Conservation (phyloP, 257 asterid species). For the Lantana camara region DNA sequence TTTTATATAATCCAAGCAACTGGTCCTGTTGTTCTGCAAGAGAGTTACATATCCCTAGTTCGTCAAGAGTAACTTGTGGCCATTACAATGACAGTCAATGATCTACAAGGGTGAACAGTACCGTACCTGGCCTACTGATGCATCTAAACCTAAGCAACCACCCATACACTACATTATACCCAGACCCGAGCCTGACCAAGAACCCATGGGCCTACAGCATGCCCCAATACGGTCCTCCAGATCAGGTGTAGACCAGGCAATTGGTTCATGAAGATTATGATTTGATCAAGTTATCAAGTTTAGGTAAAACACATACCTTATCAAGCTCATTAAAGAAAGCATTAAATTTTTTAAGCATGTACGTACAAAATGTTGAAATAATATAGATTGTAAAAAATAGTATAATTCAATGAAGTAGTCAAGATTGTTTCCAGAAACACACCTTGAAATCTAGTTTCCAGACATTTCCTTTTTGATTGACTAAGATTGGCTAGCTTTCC, state of each 20-base stretch:
- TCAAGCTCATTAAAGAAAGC: neutral
- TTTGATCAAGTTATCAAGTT: too few species aligned
- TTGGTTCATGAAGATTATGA: too few species aligned
- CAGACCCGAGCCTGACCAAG: too few species aligned
- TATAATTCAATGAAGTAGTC: neutral
- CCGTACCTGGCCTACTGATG: slow-evolving; percentile 15
- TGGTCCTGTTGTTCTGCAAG: slow-evolving; percentile 72
- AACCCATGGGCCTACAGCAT: too few species aligned
- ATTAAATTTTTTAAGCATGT: neutral
- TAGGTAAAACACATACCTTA: too few species aligned
- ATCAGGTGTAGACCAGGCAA: too few species aligned
- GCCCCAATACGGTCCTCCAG: too few species aligned
- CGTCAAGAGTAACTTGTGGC: slow-evolving; percentile 24
- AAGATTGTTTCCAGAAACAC: slow-evolving; percentile 32
- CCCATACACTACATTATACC: too few species aligned
- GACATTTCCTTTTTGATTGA: slow-evolving; percentile 57
- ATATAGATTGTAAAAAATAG: too few species aligned
- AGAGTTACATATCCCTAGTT: slow-evolving; percentile 28
- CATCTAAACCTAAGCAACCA: neutral
- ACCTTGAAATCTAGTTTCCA: slow-evolving; percentile 81
- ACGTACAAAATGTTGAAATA: too few species aligned
- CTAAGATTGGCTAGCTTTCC: slow-evolving; percentile 57
- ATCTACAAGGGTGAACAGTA: slow-evolving; percentile 23
- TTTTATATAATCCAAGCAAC: slow-evolving; percentile 57
- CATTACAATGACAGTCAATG: slow-evolving; percentile 4